Evolutionary conservation across 495 filamentous ascomycete genomes (phyloP), one percentile per base, ranked within the genome.

Genomic region (Penicillium bialowiezense): DNA sequence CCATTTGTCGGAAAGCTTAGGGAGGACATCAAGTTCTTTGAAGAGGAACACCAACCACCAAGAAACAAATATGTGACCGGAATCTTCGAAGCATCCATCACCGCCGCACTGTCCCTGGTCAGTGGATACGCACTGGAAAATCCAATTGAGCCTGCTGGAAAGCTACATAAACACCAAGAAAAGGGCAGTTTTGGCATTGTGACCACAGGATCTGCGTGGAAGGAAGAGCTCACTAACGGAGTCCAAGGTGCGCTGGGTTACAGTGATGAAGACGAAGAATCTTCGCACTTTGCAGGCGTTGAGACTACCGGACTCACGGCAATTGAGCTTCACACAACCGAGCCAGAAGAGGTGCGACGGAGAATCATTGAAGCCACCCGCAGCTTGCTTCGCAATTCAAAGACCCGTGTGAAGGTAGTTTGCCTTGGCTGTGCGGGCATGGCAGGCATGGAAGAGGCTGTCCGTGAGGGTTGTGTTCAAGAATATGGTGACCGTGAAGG

Each of bases 341-440:
- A 82, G 4, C 73, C 79, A 2, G 80, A 78, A n/a, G 79, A 85
- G 19, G 80, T 97, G 44, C 68, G 76, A 19, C 52, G 62, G 60
- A 80, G 80, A 52, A 82, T 97, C 54, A 82, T 71, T 51, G 81
- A 83, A 10, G 91, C 88, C 5, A 85, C 86, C 7, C 76, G 74
- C 59, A 69, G 77, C 39, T 64, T 96, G 29, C 63, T 96, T 19
- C 64, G 67, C 15, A 70, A 69, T 7, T 75, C 79, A 0, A 51
- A 66, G 3, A 46, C 51, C 31, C 58, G 60, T 19, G 70, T 79
- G 1, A 62, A 68, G 19, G 74, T 70, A 12, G 83, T 91, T 0
- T 78, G 78, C 21, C 79, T 86, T 50, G 82, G 89, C 48, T 96
- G 91, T 71, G 92, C 91, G 33, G 92, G 93, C 4, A 96, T 97